Conservation (phyloP, 2,329 filamentous ascomycete species). For the Colletotrichum magnum region DNA sequence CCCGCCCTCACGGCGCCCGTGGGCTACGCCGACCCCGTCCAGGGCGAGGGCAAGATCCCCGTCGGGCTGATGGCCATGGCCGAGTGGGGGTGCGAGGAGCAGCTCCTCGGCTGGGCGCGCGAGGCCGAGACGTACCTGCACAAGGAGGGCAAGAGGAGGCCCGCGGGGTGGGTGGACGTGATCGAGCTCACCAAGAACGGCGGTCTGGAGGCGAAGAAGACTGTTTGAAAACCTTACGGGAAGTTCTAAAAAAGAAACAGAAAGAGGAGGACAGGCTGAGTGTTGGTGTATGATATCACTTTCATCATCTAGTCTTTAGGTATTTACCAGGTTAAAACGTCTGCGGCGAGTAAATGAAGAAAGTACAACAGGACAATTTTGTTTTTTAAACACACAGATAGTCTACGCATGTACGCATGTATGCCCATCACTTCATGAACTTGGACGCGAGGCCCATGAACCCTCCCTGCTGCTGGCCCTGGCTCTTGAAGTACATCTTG, state of each 20-base stretch:
- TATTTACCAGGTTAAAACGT: no score
- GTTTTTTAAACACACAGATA: not conserved
- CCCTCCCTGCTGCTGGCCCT: slow-evolving; percentile 68
- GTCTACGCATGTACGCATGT: not conserved
- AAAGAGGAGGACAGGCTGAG: not conserved
- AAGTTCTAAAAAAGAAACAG: not conserved
- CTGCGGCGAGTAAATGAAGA: no score
- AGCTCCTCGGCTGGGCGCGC: slow-evolving; percentile 71
- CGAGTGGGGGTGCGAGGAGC: slow-evolving; percentile 78
- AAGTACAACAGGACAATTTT: no score
- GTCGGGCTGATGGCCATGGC: slow-evolving; percentile 75
- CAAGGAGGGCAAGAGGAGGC: slow-evolving; percentile 64
- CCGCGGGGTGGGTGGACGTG: slow-evolving; percentile 72
- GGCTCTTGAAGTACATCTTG: slow-evolving; percentile 91
- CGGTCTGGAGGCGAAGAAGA: slow-evolving; percentile 37
- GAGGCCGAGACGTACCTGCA: slow-evolving; percentile 70
- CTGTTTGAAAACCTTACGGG: not conserved
- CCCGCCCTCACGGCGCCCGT: slow-evolving; percentile 83
- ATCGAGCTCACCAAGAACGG: slow-evolving; percentile 51
- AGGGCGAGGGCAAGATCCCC: slow-evolving; percentile 72
- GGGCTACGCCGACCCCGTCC: slow-evolving; percentile 74
- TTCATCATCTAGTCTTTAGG: no score
- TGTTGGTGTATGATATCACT: no score
- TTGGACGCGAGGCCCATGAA: slow-evolving; percentile 64
- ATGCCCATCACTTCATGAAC: slow-evolving; percentile 52